These are phyloP conservation scores for Narthecium ossifragum DNA, from an alignment of 106 monocot species.

Conservation along the genomic window DNA sequence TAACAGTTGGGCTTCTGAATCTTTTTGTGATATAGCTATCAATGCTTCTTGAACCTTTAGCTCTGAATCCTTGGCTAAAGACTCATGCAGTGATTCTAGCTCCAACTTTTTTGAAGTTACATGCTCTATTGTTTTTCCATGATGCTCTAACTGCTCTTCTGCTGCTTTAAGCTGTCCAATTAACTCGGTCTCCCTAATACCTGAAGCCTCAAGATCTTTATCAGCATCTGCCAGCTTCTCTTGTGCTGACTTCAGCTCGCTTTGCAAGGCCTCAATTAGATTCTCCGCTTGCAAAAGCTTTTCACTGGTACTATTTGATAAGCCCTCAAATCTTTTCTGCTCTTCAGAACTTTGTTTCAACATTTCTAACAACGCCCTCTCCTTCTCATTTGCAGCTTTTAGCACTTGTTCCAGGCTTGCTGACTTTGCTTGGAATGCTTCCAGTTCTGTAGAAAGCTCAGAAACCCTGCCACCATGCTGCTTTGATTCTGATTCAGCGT, in stretches of 20 bases:
- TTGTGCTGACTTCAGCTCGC: constrained; percentile 25
- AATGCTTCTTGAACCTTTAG: constrained; percentile 43
- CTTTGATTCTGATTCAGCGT: constrained; percentile 31
- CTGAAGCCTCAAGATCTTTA: constrained; percentile 37
- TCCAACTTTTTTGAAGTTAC: constrained; percentile 50
- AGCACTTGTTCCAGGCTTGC: constrained; percentile 30
- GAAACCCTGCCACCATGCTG: constrained; percentile 21
- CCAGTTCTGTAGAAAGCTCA: constrained; percentile 45
- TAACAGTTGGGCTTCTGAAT: constrained; percentile 42
- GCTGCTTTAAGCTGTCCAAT: constrained; percentile 36
- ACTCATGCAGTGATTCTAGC: constrained; percentile 39
- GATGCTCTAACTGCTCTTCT: constrained; percentile 55
- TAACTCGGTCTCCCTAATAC: constrained; percentile 44
- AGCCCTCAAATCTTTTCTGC: constrained; percentile 45
- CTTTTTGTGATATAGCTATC: constrained; percentile 43
- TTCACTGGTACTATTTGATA: constrained; percentile 20
- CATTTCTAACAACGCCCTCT: constrained; percentile 39
- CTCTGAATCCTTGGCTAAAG: constrained; percentile 52
- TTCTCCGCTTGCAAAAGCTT: constrained; percentile 43
- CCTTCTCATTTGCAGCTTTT: constrained; percentile 45
- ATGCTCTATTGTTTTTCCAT: constrained; percentile 33
- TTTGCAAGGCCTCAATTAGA: constrained; percentile 27
- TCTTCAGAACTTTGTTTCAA: constrained; percentile 37
- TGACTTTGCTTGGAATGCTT: constrained; percentile 44
- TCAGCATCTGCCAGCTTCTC: constrained; percentile 33